Percentiles rank a stretch among this genome's conserved stretches.
These are phyloP conservation scores for Mycena vulgaris DNA, from an alignment of 768 basidiomycete species.

Conservation along the genomic window DNA sequence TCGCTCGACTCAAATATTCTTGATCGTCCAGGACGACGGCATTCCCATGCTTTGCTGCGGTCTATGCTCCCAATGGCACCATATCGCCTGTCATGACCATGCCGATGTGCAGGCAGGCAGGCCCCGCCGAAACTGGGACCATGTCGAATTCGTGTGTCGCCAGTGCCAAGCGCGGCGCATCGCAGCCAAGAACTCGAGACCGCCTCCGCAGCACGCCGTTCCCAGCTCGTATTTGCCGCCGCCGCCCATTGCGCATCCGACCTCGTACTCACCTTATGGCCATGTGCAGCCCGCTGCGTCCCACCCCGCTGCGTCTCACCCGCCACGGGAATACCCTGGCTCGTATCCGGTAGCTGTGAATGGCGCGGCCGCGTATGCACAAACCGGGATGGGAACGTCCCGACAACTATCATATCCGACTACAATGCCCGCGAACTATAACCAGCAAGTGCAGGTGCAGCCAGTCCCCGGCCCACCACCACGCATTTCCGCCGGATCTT, in stretches of 20 bases:
- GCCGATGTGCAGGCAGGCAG: slow-evolving; percentile 76
- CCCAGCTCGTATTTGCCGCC: slow-evolving; percentile 5
- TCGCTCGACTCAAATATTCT: slow-evolving; percentile 23
- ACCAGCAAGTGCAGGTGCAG: slow-evolving; percentile 15
- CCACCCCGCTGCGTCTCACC: background rate
- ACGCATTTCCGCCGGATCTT: slow-evolving; percentile 6
- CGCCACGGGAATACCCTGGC: slow-evolving; percentile 10
- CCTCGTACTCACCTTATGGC: slow-evolving; percentile 20
- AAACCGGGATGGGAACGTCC: slow-evolving; percentile 1
- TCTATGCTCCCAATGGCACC: slow-evolving; percentile 89
- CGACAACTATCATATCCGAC: slow-evolving; percentile 13
- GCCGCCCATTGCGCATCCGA: background rate
- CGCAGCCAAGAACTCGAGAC: slow-evolving; percentile 21
- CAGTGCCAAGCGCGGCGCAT: slow-evolving; percentile 60
- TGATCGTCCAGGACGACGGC: slow-evolving; percentile 77
- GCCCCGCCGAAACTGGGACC: slow-evolving; percentile 85
- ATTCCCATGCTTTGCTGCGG: slow-evolving; percentile 87
- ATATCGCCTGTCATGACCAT: slow-evolving; percentile 87
- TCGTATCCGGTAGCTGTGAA: slow-evolving; percentile 23
- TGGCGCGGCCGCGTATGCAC: slow-evolving; percentile 18
- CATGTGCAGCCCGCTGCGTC: background rate
- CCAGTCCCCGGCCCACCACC: slow-evolving; percentile 8
- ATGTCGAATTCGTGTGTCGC: slow-evolving; percentile 86
- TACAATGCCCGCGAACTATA: slow-evolving; percentile 16
- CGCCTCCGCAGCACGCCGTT: slow-evolving; percentile 4